A percentile compares a stretch with the other conserved stretches of the same genome.
Evolutionary conservation across 495 filamentous ascomycete genomes (phyloP).

Genomic region (Clohesyomyces aquaticus): DNA sequence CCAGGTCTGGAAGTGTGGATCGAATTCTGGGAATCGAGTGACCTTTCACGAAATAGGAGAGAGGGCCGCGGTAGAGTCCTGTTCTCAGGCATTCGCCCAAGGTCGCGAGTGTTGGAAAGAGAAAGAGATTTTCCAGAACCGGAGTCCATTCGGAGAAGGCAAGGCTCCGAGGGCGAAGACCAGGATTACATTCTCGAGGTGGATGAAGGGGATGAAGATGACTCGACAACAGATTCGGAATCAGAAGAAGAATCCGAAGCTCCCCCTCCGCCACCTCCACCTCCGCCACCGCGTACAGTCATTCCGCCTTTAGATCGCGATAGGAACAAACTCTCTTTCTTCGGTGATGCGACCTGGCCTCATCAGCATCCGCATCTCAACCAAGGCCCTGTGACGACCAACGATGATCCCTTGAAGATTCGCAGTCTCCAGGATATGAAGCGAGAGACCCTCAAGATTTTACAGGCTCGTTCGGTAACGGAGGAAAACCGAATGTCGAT

Average conservation of each 20-base stretch:
- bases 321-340: constrained; percentile 20
- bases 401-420: background rate
- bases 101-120: no score
- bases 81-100: no score
- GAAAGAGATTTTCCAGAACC: no score
- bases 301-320: constrained; percentile 12
- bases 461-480: constrained; percentile 17
- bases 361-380: background rate
- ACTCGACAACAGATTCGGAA: background rate
- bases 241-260: background rate
- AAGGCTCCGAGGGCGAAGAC: background rate
- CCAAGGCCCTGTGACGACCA: background rate
- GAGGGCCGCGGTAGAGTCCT: no score
- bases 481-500: constrained; percentile 16
- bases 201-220: background rate
- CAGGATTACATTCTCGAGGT: background rate
- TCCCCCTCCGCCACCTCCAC: background rate
- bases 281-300: background rate
- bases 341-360: constrained; percentile 1
- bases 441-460: constrained; percentile 19
- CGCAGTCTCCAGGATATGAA: constrained; percentile 10
- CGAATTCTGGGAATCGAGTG: background rate
- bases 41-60: background rate
- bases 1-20: background rate
- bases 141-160: background rate